A percentile compares a stretch with the other conserved stretches of the same genome.
phyloP scores from a whole-genome alignment of 2,329 filamentous ascomycete species.

The Botrytis tulipae region DNA sequence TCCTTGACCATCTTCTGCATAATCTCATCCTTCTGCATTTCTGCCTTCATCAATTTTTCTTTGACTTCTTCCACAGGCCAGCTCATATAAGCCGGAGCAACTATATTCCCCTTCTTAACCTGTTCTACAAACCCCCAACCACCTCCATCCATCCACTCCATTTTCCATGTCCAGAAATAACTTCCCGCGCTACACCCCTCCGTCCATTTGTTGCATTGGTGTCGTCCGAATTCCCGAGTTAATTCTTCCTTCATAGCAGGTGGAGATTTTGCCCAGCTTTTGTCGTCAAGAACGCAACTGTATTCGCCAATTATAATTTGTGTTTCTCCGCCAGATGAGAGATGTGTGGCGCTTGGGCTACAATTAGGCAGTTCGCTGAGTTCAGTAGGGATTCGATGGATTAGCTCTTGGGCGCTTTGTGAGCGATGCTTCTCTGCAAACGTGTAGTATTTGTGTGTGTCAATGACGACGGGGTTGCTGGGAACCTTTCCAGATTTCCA shows the following conservation, averaged over 20 bases:
- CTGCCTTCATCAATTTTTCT: slow-evolving; percentile 42
- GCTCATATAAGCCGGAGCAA: slow-evolving; percentile 41
- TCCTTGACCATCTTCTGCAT: slow-evolving; percentile 41
- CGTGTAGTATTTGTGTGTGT: slow-evolving; percentile 59
- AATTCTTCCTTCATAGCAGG: slow-evolving; percentile 45
- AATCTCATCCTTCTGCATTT: slow-evolving; percentile 40
- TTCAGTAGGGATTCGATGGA: slow-evolving; percentile 45
- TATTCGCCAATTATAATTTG: slow-evolving; percentile 57
- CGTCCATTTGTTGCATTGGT: slow-evolving; percentile 48
- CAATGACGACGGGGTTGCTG: slow-evolving; percentile 51
- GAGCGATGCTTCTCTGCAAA: slow-evolving; percentile 53
- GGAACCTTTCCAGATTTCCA: slow-evolving; percentile 24
- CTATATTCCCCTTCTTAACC: slow-evolving; percentile 46
- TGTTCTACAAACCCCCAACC: slow-evolving; percentile 59
- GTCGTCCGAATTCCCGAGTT: slow-evolving; percentile 47
- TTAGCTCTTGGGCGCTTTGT: slow-evolving; percentile 52
- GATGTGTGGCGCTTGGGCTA: slow-evolving; percentile 32
- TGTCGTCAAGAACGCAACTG: slow-evolving; percentile 53
- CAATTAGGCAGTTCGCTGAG: slow-evolving; percentile 45
- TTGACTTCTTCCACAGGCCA: slow-evolving; percentile 42
- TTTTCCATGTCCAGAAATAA: slow-evolving; percentile 61
- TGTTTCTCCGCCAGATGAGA: slow-evolving; percentile 46
- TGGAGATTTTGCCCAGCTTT: slow-evolving; percentile 48
- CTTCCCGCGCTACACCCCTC: slow-evolving; percentile 49
- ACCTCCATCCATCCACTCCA: slow-evolving; percentile 59